Percentiles rank a stretch among this genome's conserved stretches.
phyloP scores from a whole-genome alignment of 2,329 filamentous ascomycete genomes.

The Colletotrichum nymphaeae region DNA sequence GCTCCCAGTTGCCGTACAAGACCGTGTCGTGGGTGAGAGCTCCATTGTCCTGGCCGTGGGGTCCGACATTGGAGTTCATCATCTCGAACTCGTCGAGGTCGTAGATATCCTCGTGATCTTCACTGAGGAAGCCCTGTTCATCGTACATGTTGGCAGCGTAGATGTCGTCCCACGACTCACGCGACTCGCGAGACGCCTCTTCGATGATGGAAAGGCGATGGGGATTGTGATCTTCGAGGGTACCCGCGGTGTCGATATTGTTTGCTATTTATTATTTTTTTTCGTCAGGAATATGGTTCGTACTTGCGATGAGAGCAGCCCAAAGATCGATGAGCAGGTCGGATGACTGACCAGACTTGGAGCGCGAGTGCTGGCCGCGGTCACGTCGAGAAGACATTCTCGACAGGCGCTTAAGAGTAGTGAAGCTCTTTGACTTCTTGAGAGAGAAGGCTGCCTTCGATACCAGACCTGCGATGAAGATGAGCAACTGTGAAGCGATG shows the following conservation, averaged over 20 bases:
- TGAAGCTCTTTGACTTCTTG: neutral
- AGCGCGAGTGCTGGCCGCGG: neutral
- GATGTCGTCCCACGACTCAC: neutral
- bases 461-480: neutral
- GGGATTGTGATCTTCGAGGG: conserved; percentile 16
- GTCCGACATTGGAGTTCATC: conserved; percentile 26
- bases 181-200: conserved; percentile 21
- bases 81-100: neutral
- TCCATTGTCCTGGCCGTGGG: neutral
- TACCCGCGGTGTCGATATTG: neutral
- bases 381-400: neutral
- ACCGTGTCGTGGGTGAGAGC: conserved; percentile 12
- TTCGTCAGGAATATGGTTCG: neutral
- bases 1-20: conserved; percentile 32
- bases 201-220: conserved; percentile 33
- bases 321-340: neutral
- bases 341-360: conserved; percentile 4
- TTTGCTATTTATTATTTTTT: neutral
- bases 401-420: neutral
- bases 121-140: neutral
- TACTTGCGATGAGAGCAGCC: neutral
- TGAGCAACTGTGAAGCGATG: neutral
- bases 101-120: neutral
- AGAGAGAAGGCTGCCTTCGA: neutral
- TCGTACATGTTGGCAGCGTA: neutral